Evolutionary conservation across 768 basidiomycete species (phyloP).

Genomic region (Mrakia blollopis): DNA sequence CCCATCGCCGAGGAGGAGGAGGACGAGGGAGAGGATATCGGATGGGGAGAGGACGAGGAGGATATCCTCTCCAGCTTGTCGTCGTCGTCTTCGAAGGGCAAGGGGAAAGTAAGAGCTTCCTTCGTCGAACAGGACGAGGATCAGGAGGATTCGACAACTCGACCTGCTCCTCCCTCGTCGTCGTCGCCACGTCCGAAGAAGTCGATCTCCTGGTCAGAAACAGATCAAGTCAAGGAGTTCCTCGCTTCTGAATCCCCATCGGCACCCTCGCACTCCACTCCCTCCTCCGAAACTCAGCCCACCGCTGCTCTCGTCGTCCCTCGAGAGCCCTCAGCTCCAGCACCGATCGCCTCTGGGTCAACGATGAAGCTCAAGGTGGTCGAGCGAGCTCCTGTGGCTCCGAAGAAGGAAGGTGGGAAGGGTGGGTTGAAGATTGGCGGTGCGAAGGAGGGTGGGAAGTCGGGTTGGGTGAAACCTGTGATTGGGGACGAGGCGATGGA

Average conservation of each 20-base stretch:
- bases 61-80: not conserved
- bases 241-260: not conserved
- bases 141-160: not conserved
- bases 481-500: not conserved
- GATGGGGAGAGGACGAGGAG: conserved; percentile 12
- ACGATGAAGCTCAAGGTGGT: conserved; percentile 19
- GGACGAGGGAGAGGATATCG: not conserved
- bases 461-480: not conserved
- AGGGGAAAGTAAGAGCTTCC: conserved; percentile 6
- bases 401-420: not conserved
- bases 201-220: conserved; percentile 29
- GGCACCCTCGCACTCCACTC: not conserved
- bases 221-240: conserved; percentile 29
- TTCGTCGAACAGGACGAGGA: not conserved
- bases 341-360: not conserved
- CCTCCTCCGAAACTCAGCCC: not conserved
- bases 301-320: not conserved
- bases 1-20: not conserved
- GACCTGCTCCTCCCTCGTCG: not conserved
- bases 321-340: not conserved
- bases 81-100: not conserved
- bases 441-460: conserved; percentile 7
- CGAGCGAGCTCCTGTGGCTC: conserved; percentile 5
- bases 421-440: conserved; percentile 15
- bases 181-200: conserved; percentile 12